Evolutionary conservation across 495 filamentous ascomycete genomes (phyloP), one percentile per base, ranked within the genome.

Genomic region (Amniculicola lignicola): DNA sequence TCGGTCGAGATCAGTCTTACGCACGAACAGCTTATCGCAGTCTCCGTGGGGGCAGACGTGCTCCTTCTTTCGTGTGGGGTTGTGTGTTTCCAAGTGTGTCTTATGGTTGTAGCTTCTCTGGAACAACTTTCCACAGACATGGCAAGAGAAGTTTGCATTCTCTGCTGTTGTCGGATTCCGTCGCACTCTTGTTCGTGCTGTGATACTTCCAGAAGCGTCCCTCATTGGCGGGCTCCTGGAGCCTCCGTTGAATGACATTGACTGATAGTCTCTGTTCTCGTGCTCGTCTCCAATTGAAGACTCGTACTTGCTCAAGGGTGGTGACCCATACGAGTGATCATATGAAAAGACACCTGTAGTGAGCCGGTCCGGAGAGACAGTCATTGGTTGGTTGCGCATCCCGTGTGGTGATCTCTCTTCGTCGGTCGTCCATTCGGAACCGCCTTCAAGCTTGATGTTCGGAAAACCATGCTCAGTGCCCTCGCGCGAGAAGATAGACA

Each of bases 71-170:
- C 82, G 76, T 43, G 77, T 79, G 2, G 90, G 86, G 69, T 96
- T 83, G 71, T 97, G 92, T 6, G 82, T 92, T 65, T 93, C 89
- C 77, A 93, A 78, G 69, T 97, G 92, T 48, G 88, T 84, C 65
- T 87, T 89, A 70, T 86, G 89, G 72, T 97, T 97, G 72, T 91
- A 96, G 64, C 82, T 86, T 46, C 92, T 74, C 55, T 88, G 88
- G 67, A 96, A 97, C 6, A 83, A 77, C 70, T 83, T 85, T 19
- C 85, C 85, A 68, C 92, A 97, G 10, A 84, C 70, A 21, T 80
- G 74, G 67, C 92, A 97, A 53, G 82, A 70, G 65, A 83, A 87
- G 50, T 86, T 90, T 35, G 88, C 87, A 69, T 89, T 84, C 54
- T 85, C 85, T 41, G 79, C 79, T 24, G 84, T 84, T 22, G 86